Conservation (phyloP, 805 yeast species). For the Candida qinlingensis region DNA sequence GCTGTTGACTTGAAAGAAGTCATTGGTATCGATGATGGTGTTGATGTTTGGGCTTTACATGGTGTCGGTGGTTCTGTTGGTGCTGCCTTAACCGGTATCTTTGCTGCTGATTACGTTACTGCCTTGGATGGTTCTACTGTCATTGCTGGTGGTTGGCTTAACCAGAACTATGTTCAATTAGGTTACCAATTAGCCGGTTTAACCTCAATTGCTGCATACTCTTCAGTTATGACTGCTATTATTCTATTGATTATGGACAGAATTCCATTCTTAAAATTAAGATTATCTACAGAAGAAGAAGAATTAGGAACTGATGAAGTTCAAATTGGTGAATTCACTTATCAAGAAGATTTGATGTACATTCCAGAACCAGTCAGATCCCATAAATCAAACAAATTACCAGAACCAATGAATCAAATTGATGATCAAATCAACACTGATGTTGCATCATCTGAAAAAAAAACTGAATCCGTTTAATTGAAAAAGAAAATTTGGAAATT, state of each 20-base stretch:
- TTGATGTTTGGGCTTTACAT: constrained; percentile 90
- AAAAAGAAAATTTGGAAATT: neutral
- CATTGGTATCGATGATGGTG: constrained; percentile 84
- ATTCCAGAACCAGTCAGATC: constrained; percentile 80
- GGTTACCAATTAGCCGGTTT: constrained; percentile 86
- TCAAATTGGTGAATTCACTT: constrained; percentile 88
- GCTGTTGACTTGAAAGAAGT: constrained; percentile 76
- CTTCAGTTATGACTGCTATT: constrained; percentile 66
- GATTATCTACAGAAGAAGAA: constrained; percentile 85
- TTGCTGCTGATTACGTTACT: constrained; percentile 87
- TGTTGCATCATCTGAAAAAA: constrained; percentile 5
- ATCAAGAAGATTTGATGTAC: constrained; percentile 55
- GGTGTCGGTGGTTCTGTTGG: constrained; percentile 93
- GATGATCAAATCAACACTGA: constrained; percentile 28
- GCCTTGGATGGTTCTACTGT: constrained; percentile 68
- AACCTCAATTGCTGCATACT: constrained; percentile 66
- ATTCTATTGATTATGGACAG: constrained; percentile 62
- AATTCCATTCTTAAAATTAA: constrained; percentile 74
- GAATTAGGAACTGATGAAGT: constrained; percentile 82
- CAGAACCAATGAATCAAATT: constrained; percentile 25
- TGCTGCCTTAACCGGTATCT: constrained; percentile 79
- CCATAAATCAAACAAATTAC: constrained; percentile 27
- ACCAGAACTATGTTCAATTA: constrained; percentile 75
- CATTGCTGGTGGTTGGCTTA: constrained; percentile 84
- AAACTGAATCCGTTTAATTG: neutral